Evolutionary conservation across 1,284 basidiomycete species (phyloP).

Genomic region (Neonothopanus nambi): DNA sequence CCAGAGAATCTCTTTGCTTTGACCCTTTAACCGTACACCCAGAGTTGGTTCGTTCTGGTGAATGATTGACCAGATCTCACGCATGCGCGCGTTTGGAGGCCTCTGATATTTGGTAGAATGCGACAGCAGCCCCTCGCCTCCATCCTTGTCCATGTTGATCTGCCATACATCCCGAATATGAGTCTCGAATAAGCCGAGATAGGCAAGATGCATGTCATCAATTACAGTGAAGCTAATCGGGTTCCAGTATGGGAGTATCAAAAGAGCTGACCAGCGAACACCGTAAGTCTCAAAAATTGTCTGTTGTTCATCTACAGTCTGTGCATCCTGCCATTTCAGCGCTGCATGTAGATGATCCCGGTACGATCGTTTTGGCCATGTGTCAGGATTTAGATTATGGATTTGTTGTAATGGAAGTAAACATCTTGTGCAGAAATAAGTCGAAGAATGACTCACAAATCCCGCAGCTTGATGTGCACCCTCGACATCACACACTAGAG

Average conservation of each 20-base stretch:
- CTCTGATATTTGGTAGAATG: neutral
- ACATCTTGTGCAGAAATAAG: constrained; percentile 28
- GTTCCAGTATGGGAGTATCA: constrained; percentile 26
- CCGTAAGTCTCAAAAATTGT: constrained; percentile 24
- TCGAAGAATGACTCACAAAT: constrained; percentile 15
- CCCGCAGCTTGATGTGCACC: constrained; percentile 27
- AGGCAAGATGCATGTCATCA: neutral
- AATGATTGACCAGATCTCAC: neutral
- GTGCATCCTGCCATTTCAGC: constrained; percentile 4
- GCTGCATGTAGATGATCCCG: neutral
- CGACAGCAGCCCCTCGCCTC: neutral
- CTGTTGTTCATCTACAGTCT: neutral
- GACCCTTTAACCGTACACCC: neutral
- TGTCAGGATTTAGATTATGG: constrained; percentile 17
- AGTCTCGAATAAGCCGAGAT: neutral
- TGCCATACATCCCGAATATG: neutral
- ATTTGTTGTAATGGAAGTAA: constrained; percentile 15
- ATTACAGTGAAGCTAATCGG: neutral
- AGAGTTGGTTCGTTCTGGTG: neutral
- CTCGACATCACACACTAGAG: constrained; percentile 30
- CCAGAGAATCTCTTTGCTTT: neutral
- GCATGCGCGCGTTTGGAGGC: neutral
- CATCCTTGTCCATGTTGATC: neutral
- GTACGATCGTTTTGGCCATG: constrained; percentile 18
- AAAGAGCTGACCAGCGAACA: constrained; percentile 35